Percentiles rank a stretch among this genome's conserved stretches.
These are phyloP conservation scores for Aspergillus thermomutatus DNA, from an alignment of 2,329 filamentous ascomycete species.

Conservation along the genomic window DNA sequence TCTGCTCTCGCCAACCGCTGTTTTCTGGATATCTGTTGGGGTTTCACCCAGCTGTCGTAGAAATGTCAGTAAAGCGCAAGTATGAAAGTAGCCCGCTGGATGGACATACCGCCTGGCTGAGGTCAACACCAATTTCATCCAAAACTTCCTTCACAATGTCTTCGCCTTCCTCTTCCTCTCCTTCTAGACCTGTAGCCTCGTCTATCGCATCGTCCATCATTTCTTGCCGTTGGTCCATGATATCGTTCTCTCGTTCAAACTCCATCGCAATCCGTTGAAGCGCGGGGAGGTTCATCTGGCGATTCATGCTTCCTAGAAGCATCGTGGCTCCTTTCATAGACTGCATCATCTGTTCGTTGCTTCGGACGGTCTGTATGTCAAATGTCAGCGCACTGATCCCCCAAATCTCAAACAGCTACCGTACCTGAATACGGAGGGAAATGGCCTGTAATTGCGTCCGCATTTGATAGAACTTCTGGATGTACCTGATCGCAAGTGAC, in stretches of 20 bases:
- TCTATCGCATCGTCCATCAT: slow-evolving; percentile 99
- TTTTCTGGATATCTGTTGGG: slow-evolving; percentile 75
- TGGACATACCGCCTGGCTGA: slow-evolving; percentile 76
- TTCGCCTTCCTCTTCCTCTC: slow-evolving; percentile 88
- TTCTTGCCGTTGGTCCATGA: slow-evolving; percentile 98
- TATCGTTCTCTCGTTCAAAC: slow-evolving; percentile 97
- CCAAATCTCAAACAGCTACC: slow-evolving; percentile 7
- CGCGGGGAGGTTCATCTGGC: slow-evolving; percentile 93
- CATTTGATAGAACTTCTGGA: slow-evolving; percentile 99
- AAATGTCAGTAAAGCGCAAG: slow-evolving; percentile 17
- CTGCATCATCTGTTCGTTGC: slow-evolving; percentile 99
- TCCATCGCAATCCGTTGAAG: slow-evolving; percentile 98
- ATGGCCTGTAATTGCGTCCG: slow-evolving; percentile 95
- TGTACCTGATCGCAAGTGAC: slow-evolving; percentile 60
- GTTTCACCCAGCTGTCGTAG: slow-evolving; percentile 77
- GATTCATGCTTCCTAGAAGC: slow-evolving; percentile 93
- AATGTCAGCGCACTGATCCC: slow-evolving; percentile 5
- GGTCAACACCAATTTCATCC: slow-evolving; percentile 93
- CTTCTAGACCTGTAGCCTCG: slow-evolving; percentile 82
- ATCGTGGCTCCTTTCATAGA: slow-evolving; percentile 97
- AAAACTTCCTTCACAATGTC: slow-evolving; percentile 95
- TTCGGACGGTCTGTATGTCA: slow-evolving; percentile 74
- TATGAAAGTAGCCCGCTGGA: not conserved
- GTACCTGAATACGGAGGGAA: slow-evolving; percentile 85
- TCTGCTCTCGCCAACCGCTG: slow-evolving; percentile 67